A percentile compares a stretch with the other conserved stretches of the same genome.
Evolutionary conservation across 2,329 filamentous ascomycete species (phyloP).

Genomic region (Blastomyces silverae): DNA sequence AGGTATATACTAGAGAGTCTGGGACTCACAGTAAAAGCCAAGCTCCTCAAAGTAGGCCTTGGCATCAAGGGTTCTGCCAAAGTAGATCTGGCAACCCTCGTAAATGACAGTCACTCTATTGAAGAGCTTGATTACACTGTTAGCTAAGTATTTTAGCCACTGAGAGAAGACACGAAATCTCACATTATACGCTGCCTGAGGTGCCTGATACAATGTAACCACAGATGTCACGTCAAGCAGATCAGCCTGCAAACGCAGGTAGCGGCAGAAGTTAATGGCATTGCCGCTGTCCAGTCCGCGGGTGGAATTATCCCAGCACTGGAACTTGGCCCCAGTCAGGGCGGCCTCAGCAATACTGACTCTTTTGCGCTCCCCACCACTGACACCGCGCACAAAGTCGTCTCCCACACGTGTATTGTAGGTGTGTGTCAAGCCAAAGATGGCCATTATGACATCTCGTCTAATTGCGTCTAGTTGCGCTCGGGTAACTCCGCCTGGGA

Average conservation of each 20-base stretch:
- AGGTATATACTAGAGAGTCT: too few relatives aligned
- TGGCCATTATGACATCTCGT: conserved; percentile 32
- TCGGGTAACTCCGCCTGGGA: conserved; percentile 60
- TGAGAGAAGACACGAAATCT: too few relatives aligned
- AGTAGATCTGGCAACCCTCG: conserved; percentile 66
- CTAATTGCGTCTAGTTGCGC: too few relatives aligned
- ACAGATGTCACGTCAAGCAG: conserved; percentile 77
- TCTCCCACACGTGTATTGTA: conserved; percentile 77
- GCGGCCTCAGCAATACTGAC: conserved; percentile 79
- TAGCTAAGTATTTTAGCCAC: too few relatives aligned
- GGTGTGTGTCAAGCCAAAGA: conserved; percentile 65
- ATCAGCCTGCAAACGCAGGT: conserved; percentile 70
- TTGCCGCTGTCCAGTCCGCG: conserved; percentile 62
- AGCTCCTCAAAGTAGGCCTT: conserved; percentile 67
- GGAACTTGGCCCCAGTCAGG: conserved; percentile 62
- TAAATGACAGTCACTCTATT: conserved; percentile 81
- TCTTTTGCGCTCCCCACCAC: conserved; percentile 70
- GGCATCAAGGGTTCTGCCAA: conserved; percentile 61
- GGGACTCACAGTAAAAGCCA: conserved; percentile 52
- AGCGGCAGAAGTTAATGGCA: conserved; percentile 59
- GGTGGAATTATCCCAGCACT: conserved; percentile 70
- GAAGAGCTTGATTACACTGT: conserved; percentile 45
- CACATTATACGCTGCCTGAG: conserved; percentile 64
- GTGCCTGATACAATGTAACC: conserved; percentile 77
- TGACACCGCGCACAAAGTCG: conserved; percentile 70